phyloP scores from a whole-genome alignment of 169 alveolate genomes.

The Ichthyophthirius multifiliis region DNA sequence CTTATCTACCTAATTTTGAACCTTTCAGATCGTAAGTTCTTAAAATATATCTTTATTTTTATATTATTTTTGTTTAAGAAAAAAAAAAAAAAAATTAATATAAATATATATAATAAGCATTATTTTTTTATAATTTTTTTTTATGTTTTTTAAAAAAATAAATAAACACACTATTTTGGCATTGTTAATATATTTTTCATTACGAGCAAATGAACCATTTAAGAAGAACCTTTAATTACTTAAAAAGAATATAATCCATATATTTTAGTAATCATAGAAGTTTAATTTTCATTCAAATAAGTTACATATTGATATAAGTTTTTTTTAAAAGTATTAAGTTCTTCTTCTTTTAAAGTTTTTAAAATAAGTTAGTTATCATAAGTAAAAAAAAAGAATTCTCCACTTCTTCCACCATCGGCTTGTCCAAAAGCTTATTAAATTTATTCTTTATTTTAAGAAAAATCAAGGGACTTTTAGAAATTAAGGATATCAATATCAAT shows the following conservation, averaged over 20 bases:
- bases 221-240: background rate
- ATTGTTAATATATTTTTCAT: constrained; percentile 31
- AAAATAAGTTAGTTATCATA: constrained; percentile 25
- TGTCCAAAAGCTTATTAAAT: constrained; percentile 14
- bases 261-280: constrained; percentile 13
- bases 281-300: background rate
- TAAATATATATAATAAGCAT: background rate
- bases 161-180: background rate
- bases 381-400: constrained; percentile 39
- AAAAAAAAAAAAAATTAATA: background rate
- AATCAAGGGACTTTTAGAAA: constrained; percentile 23
- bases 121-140: too few species aligned
- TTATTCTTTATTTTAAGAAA: constrained; percentile 5
- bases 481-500: constrained; percentile 19
- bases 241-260: constrained; percentile 36
- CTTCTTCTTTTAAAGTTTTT: constrained; percentile 23
- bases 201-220: constrained; percentile 11
- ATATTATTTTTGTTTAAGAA: background rate
- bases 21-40: constrained; percentile 42
- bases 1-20: constrained; percentile 31
- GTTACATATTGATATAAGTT: constrained; percentile 4
- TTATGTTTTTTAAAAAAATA: too few species aligned
- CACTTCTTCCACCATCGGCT: constrained; percentile 42
- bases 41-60: background rate
- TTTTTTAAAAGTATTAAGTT: constrained; percentile 15